Conservation (phyloP, 306 rosid species). For the Lupinus albus region DNA sequence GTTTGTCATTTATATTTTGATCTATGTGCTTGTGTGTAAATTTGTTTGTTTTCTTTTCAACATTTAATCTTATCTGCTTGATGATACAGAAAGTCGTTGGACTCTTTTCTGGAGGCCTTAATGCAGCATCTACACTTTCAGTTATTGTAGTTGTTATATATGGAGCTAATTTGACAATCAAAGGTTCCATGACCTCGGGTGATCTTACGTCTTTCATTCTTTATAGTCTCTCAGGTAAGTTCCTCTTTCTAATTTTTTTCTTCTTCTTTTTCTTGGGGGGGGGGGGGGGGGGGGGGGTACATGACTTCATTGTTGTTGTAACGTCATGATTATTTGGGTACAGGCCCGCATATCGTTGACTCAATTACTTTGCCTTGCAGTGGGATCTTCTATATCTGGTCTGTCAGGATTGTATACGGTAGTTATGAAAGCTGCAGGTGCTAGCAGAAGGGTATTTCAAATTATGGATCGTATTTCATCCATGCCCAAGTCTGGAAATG, state of each 20-base stretch:
- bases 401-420: slow-evolving; percentile 72
- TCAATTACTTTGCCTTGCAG: slow-evolving; percentile 49
- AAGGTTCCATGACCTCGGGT: slow-evolving; percentile 70
- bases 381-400: slow-evolving; percentile 76
- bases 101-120: slow-evolving; percentile 77
- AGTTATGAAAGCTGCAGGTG: slow-evolving; percentile 87
- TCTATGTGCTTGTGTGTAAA: slow-evolving; percentile 8
- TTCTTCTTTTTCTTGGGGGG: no score
- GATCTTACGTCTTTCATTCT: slow-evolving; percentile 87
- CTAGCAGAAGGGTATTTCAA: slow-evolving; percentile 87
- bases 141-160: slow-evolving; percentile 73
- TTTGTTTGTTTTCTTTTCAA: slow-evolving; percentile 24
- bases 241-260: slow-evolving; percentile 4
- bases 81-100: slow-evolving; percentile 71
- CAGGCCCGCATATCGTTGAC: slow-evolving; percentile 3
- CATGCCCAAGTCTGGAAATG: slow-evolving; percentile 67
- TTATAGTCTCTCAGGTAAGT: slow-evolving; percentile 81
- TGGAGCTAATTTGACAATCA: slow-evolving; percentile 81
- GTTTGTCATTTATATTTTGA: slow-evolving; percentile 40
- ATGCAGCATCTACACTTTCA: slow-evolving; percentile 76
- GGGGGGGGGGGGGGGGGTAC: not conserved
- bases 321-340: not conserved
- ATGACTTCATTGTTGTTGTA: no score
- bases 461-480: slow-evolving; percentile 71
- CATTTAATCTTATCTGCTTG: slow-evolving; percentile 33